These are phyloP conservation scores for Rosa multiflora DNA, from an alignment of 306 rosid genomes.

Conservation along the genomic window DNA sequence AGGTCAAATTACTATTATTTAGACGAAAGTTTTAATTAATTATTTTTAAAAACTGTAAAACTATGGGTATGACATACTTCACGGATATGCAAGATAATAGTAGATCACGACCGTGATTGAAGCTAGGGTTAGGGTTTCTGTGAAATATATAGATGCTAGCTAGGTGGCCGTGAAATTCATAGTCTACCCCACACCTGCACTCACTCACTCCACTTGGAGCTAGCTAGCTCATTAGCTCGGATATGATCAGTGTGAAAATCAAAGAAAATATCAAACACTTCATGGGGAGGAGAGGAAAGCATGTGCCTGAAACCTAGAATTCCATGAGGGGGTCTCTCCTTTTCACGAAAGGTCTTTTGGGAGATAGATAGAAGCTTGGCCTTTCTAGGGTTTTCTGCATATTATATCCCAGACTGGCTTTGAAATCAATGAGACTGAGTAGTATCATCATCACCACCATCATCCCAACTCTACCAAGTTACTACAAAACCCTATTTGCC, in stretches of 20 bases:
- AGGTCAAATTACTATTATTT: too few species aligned
- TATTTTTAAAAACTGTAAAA: too few species aligned
- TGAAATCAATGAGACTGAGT: conserved; percentile 25
- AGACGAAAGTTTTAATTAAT: too few species aligned
- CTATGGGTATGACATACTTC: too few species aligned
- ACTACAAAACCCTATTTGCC: conserved; percentile 15
- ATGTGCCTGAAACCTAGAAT: conserved; percentile 62
- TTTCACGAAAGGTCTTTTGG: conserved; percentile 61
- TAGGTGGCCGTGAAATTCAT: conserved; percentile 20
- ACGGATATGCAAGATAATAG: too few species aligned
- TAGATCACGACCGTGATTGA: too few species aligned
- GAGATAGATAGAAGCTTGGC: conserved; percentile 46
- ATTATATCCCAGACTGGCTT: conserved; percentile 20
- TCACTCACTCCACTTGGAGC: conserved; percentile 33
- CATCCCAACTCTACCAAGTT: conserved; percentile 36
- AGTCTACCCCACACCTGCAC: conserved; percentile 34
- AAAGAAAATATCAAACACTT: conserved; percentile 17
- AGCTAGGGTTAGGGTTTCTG: conserved; percentile 28
- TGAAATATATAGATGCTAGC: background rate
- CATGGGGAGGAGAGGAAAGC: conserved; percentile 59
- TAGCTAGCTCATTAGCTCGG: background rate
- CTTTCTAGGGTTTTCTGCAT: conserved; percentile 36
- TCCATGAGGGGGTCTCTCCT: conserved; percentile 54
- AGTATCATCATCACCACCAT: conserved; percentile 36
- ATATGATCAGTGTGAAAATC: conserved; percentile 20